Percentiles rank a stretch among this genome's conserved stretches.
Conservation (phyloP, 495 filamentous ascomycete species). For the Friedmanniomyces simplex region DNA sequence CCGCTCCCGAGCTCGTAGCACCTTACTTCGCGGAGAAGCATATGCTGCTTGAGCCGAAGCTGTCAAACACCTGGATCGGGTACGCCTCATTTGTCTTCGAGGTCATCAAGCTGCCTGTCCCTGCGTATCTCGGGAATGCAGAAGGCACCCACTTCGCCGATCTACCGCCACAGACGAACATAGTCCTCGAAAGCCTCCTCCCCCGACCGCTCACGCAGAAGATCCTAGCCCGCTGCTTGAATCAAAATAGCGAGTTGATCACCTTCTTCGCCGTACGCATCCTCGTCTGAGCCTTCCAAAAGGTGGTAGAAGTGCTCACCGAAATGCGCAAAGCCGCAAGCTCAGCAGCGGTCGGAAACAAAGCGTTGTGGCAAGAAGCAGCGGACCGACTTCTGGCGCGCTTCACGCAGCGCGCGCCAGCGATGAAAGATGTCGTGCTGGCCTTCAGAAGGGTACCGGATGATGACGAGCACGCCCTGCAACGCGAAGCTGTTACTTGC, state of each 20-base stretch:
- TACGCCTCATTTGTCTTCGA: conserved; percentile 81
- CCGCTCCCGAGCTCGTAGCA: conserved; percentile 72
- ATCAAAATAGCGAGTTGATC: conserved; percentile 60
- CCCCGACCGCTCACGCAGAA: conserved; percentile 74
- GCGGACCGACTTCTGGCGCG: conserved; percentile 53
- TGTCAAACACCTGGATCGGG: conserved; percentile 86
- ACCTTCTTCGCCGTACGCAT: conserved; percentile 75
- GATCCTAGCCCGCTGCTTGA: conserved; percentile 63
- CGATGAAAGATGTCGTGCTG: conserved; percentile 62
- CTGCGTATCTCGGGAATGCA: conserved; percentile 48
- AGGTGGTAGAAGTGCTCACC: conserved; percentile 51
- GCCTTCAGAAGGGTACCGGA: conserved; percentile 54
- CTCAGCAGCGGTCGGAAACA: conserved; percentile 24
- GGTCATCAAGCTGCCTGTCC: conserved; percentile 60
- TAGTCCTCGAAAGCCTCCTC: conserved; percentile 74
- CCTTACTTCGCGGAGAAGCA: conserved; percentile 72
- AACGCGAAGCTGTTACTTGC: conserved; percentile 65
- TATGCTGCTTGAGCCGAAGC: conserved; percentile 83
- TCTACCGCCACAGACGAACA: conserved; percentile 61
- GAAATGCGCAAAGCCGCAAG: conserved; percentile 42
- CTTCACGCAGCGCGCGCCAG: conserved; percentile 69
- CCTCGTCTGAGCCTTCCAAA: conserved; percentile 65
- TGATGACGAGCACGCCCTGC: conserved; percentile 51
- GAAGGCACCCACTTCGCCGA: conserved; percentile 29
- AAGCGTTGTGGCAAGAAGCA: conserved; percentile 52